Evolutionary conservation across 1,284 basidiomycete species (phyloP).

Genomic region (Fomitopsis schrenkii): DNA sequence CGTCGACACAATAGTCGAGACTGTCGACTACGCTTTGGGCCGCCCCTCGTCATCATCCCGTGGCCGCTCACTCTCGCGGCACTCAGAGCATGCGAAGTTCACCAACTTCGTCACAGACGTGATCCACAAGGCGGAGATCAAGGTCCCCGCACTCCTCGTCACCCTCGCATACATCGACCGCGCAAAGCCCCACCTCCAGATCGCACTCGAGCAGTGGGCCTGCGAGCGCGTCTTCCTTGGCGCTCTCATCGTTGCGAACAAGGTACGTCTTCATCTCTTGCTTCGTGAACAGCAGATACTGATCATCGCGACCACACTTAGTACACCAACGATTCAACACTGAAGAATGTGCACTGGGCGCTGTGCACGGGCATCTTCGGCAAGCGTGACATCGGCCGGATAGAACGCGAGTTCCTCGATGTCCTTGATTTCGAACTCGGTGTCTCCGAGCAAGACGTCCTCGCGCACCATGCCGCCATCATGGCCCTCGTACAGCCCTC

Average conservation of each 20-base stretch:
- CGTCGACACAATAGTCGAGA: constrained; percentile 60
- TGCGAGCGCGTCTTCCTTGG: constrained; percentile 73
- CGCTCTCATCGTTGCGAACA: constrained; percentile 67
- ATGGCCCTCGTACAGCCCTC: constrained; percentile 33
- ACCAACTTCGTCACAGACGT: constrained; percentile 59
- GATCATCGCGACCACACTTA: constrained; percentile 24
- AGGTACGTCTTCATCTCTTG: constrained; percentile 37
- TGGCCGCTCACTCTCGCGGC: constrained; percentile 43
- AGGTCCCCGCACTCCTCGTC: constrained; percentile 57
- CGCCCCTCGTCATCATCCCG: constrained; percentile 50
- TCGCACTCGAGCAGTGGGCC: constrained; percentile 76
- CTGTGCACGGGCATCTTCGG: constrained; percentile 75
- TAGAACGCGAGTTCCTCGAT: constrained; percentile 74
- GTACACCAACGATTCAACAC: constrained; percentile 72
- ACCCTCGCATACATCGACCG: constrained; percentile 68
- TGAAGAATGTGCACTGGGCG: constrained; percentile 77
- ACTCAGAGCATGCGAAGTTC: constrained; percentile 52
- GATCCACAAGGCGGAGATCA: constrained; percentile 63
- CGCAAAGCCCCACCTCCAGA: constrained; percentile 68
- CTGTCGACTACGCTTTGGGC: constrained; percentile 69
- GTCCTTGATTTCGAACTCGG: constrained; percentile 69
- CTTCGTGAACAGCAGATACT: constrained; percentile 11
- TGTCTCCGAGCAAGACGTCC: constrained; percentile 57
- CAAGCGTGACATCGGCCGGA: constrained; percentile 71
- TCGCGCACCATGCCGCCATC: constrained; percentile 55